A percentile compares a stretch with the other conserved stretches of the same genome.
Evolutionary conservation across 1,139 yeast species (phyloP).

Genomic region (Yarrowia galli): DNA sequence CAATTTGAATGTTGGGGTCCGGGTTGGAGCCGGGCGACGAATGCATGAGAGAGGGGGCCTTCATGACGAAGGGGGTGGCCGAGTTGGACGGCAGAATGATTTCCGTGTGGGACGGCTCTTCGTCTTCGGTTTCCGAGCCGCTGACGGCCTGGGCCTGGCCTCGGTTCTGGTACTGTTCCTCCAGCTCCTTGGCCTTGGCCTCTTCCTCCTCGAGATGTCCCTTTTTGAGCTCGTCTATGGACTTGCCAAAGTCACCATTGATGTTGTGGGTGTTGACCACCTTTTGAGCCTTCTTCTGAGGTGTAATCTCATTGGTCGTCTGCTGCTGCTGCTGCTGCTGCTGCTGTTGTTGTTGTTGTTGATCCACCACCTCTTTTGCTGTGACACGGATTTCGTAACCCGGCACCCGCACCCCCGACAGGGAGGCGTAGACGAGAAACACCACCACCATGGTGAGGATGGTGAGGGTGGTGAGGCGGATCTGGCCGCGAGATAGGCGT

Average conservation of each 20-base stretch:
- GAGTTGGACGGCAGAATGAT: conserved; percentile 27
- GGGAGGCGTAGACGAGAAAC: conserved; percentile 22
- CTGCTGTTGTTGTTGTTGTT: too few species aligned
- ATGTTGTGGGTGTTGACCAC: conserved; percentile 30
- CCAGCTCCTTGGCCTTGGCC: conserved; percentile 35
- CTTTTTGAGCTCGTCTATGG: conserved; percentile 31
- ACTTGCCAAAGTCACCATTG: conserved; percentile 34
- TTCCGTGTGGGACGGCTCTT: conserved; percentile 24
- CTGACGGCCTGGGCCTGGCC: conserved; percentile 34
- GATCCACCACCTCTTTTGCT: too few species aligned
- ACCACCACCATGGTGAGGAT: conserved; percentile 27
- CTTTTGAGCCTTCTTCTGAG: background rate
- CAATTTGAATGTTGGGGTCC: conserved; percentile 35
- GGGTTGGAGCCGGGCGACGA: conserved; percentile 37
- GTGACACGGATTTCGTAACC: conserved; percentile 26
- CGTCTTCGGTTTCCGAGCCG: conserved; percentile 23
- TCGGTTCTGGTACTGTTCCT: conserved; percentile 34
- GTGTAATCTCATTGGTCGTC: too few species aligned
- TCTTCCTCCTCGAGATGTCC: conserved; percentile 26
- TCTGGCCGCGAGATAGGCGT: conserved; percentile 36
- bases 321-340: too few species aligned
- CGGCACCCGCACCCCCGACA: conserved; percentile 18
- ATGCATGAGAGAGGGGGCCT: conserved; percentile 32
- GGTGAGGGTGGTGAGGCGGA: conserved; percentile 29
- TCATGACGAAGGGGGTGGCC: conserved; percentile 35